Evolutionary conservation across 352 stramenopile genomes (phyloP), one percentile per base, ranked within the genome.

Genomic region (Pythium scleroteichum): DNA sequence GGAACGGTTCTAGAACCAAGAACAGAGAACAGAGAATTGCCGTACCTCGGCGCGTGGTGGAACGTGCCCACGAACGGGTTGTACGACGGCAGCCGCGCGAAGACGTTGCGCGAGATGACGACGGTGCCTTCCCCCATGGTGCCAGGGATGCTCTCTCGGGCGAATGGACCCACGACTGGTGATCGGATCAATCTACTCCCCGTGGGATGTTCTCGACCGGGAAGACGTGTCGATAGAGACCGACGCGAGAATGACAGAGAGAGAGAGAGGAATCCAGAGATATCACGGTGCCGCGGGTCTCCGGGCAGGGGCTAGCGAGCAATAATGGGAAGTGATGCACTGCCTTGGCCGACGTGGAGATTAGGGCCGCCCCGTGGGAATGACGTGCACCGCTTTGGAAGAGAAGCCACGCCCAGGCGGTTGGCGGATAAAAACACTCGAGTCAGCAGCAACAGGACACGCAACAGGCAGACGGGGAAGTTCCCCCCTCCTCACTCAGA

Each of bases 31-130:
- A 56, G 17, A 23, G 12, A 42, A 5, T 23, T 7, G 32, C 56
- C 61, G 50, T 66, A 92, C 83, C 83, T 95, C 38, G 87, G 87
- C n/a, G 87, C 87, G 65, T 96, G 85, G 59, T 96, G 87, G 69
- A 96, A 96, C 22, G 86, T 95, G 72, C 87, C 87, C 29, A 96
- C 84, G 48, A 92, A 96, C 50, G 87, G 87, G 69, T 96, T 96
- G 68, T 94, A 94, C 35, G 85, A 85, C 38, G 87, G 86, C 53
- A 96, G 72, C 26, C 85, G 80, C 44, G 85, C 87, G 64, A 92
- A 95, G 57, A 95, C 82, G 57, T 86, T 86, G 66, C 71, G 78
- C 53, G 79, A 59, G 26, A 76, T 55, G 48, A 85, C 40, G 40
- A 82, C 68, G 6, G 61, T 60, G 69, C 71, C 79, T 35, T 78